Evolutionary conservation across 805 yeast species (phyloP).

Genomic region (Starmerella gropengiesseri): DNA sequence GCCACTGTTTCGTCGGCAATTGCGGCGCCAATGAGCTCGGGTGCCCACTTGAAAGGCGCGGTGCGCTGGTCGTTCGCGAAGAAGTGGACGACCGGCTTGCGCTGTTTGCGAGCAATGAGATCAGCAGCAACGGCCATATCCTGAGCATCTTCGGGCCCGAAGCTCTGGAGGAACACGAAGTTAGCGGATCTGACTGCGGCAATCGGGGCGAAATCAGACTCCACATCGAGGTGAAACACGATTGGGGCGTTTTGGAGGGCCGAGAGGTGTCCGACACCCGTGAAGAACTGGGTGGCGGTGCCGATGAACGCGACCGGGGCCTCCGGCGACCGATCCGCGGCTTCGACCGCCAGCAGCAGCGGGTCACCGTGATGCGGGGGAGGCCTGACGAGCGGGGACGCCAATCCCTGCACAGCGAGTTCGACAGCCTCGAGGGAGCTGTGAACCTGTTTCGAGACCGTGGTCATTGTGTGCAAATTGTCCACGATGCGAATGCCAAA

Average conservation of each 20-base stretch:
- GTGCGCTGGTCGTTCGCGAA: constrained; percentile 29
- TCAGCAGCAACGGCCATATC: constrained; percentile 49
- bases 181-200: constrained; percentile 66
- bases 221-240: constrained; percentile 22
- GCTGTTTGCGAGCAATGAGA: constrained; percentile 39
- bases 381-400: constrained; percentile 14
- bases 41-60: constrained; percentile 22
- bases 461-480: not conserved
- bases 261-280: constrained; percentile 21
- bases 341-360: constrained; percentile 14
- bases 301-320: constrained; percentile 17
- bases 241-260: constrained; percentile 16
- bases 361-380: constrained; percentile 13
- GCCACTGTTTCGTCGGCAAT: constrained; percentile 15
- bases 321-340: constrained; percentile 6
- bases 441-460: constrained; percentile 6
- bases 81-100: constrained; percentile 62
- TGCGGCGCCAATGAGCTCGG: constrained; percentile 22
- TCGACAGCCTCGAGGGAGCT: constrained; percentile 18
- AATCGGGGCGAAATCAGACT: constrained; percentile 54
- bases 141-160: constrained; percentile 41
- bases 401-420: constrained; percentile 13
- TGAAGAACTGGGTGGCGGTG: constrained; percentile 17
- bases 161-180: constrained; percentile 57
- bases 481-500: not conserved